These are phyloP conservation scores for Neophaeococcomyces mojaviensis DNA, from an alignment of 2,329 filamentous ascomycete genomes.

Conservation along the genomic window DNA sequence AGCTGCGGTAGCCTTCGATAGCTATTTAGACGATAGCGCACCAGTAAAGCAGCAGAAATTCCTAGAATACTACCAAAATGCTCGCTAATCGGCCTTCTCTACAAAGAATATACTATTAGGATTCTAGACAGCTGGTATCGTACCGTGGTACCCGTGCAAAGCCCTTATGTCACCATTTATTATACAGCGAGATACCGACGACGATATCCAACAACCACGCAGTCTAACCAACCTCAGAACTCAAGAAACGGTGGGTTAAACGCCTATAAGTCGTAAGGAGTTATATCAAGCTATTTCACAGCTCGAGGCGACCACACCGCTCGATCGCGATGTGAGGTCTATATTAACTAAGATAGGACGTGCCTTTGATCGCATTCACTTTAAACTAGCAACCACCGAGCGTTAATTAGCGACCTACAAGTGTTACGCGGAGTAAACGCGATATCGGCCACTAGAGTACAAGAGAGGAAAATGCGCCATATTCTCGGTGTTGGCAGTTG, in stretches of 20 bases:
- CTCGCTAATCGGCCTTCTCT: not conserved
- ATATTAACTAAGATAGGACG: not conserved
- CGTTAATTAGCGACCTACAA: not conserved
- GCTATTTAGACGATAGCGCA: not conserved
- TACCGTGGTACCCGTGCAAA: not conserved
- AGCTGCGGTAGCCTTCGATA: not conserved
- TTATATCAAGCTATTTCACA: not conserved
- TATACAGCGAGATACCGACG: not conserved
- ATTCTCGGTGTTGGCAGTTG: too few relatives aligned
- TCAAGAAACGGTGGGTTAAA: not conserved
- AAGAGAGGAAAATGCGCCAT: too few relatives aligned
- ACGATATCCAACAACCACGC: not conserved
- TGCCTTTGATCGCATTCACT: not conserved
- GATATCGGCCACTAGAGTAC: too few relatives aligned
- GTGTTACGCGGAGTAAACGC: too few relatives aligned
- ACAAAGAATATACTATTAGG: not conserved
- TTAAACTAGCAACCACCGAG: not conserved
- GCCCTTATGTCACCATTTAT: conserved; percentile 1
- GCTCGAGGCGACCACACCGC: not conserved
- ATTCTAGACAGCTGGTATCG: not conserved
- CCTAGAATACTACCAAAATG: conserved; percentile 3
- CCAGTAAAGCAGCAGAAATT: conserved; percentile 4
- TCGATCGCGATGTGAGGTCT: not conserved
- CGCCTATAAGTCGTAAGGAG: not conserved
- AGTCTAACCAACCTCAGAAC: not conserved